Conservation (phyloP, 148 eudicot genomes). For the Selenicereus undatus region DNA sequence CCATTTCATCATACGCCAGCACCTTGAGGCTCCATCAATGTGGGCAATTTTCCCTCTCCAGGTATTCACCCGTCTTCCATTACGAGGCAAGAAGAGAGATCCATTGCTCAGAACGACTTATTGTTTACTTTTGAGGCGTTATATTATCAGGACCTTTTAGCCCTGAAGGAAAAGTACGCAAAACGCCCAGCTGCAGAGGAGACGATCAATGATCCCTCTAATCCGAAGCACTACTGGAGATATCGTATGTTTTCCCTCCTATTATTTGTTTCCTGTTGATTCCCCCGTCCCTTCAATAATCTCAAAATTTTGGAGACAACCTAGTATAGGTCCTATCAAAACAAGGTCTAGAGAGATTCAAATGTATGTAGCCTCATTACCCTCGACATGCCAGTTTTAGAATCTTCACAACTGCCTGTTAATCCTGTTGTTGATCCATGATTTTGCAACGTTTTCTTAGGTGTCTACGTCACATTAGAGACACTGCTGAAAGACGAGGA, state of each 20-base stretch:
- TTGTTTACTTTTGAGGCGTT: background rate
- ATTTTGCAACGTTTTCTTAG: constrained; percentile 26
- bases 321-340: background rate
- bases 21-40: constrained; percentile 97
- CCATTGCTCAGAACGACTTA: background rate
- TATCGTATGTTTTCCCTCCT: constrained; percentile 54
- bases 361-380: too few species aligned
- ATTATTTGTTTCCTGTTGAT: background rate
- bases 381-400: too few species aligned
- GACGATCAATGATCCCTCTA: constrained; percentile 95
- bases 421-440: background rate
- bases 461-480: constrained; percentile 80
- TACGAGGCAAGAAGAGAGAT: background rate
- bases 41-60: constrained; percentile 99
- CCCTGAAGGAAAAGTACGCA: constrained; percentile 81
- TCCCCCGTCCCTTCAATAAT: background rate
- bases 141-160: constrained; percentile 64
- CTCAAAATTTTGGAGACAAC: background rate
- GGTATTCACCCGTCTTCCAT: constrained; percentile 36
- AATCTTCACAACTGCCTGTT: too few species aligned
- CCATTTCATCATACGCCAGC: constrained; percentile 72
- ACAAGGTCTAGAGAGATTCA: background rate
- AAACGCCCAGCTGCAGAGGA: constrained; percentile 85
- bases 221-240: constrained; percentile 97
- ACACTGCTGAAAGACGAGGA: constrained; percentile 65